Conservation (phyloP, 495 filamentous ascomycete genomes). For the Daldinia bambusicola region DNA sequence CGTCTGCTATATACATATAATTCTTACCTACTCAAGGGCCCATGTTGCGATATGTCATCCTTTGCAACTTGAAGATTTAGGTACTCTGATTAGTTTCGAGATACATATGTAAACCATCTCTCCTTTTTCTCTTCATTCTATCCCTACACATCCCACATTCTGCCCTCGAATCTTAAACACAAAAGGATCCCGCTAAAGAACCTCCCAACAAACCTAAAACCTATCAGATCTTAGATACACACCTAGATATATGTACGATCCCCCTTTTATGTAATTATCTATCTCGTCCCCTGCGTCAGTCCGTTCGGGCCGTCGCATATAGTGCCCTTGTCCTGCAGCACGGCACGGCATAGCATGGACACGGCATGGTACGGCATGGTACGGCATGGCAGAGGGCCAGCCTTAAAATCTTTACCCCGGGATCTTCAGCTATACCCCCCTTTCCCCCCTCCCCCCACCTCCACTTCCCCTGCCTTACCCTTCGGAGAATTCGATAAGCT, state of each 20-base stretch:
- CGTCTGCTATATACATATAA: background rate
- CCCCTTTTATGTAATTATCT: background rate
- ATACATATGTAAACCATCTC: background rate
- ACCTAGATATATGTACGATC: background rate
- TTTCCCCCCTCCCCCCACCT: too few relatives aligned
- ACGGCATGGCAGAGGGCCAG: background rate
- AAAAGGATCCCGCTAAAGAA: background rate
- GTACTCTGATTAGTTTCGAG: background rate
- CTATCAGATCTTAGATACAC: background rate
- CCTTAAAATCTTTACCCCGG: background rate
- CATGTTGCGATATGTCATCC: background rate
- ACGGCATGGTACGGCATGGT: too few relatives aligned
- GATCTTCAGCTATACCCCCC: background rate
- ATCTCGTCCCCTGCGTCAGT: background rate
- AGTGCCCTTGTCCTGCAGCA: background rate
- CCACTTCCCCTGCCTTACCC: background rate
- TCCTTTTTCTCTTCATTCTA: background rate
- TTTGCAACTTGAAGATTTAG: background rate
- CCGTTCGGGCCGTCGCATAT: constrained; percentile 9
- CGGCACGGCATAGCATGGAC: background rate
- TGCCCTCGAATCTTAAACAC: background rate
- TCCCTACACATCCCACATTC: background rate
- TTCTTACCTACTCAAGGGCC: background rate
- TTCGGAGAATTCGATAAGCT: background rate
- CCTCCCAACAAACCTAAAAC: background rate